Base-by-base conservation (phyloP, 108 stramenopile species). In the Epithemia pelagica region DNA sequence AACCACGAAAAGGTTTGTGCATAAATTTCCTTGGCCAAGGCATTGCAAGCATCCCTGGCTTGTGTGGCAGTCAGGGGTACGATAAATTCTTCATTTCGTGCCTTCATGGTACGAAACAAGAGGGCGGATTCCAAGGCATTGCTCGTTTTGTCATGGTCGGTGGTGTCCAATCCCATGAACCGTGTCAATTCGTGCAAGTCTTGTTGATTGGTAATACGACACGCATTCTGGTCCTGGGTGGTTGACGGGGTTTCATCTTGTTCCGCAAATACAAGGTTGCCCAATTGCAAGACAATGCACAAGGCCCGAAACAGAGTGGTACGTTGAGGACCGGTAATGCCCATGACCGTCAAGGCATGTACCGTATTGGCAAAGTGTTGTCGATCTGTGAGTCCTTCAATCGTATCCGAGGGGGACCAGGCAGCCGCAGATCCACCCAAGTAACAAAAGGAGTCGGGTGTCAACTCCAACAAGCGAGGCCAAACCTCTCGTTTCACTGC, bases 21-120 rank as follows among this genome's bases (percentile, higher is more conserved):
- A 75, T 99, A 99, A 65, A 99, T 84, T 33, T 92, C 95, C 79
- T 99, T 99, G 24, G 96, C 96, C 62, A 99, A 81, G 18, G 97
- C 96, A 80, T 99, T 95, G 51, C 92, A 74, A 2, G 90, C 89
- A 62, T 96, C 94, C 60, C 77, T 81, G 10, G 96, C 94, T 53
- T 84, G 74, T 18, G 66, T 84, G 2, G 74, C 57, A 29, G 82
- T 90, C 56, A 95, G 72, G 28, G 87, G 87, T 15, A 92, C 93
- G 20, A 78, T 79, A 65, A 91, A 91, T 32, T 73, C 73, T 71
- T 96, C 91, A 24, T 77, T 77, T 1, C 87, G 72, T 2, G 91
- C 82, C 28, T 67, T 68, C 55, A 92, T 80, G 56, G 77, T 86
- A 22, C 94, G 82, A 57, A 83, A 84, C 55, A 88, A 91, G 65